Evolutionary conservation across 2,329 filamentous ascomycete species (phyloP).

Genomic region (Myriosclerotinia scirpicola): DNA sequence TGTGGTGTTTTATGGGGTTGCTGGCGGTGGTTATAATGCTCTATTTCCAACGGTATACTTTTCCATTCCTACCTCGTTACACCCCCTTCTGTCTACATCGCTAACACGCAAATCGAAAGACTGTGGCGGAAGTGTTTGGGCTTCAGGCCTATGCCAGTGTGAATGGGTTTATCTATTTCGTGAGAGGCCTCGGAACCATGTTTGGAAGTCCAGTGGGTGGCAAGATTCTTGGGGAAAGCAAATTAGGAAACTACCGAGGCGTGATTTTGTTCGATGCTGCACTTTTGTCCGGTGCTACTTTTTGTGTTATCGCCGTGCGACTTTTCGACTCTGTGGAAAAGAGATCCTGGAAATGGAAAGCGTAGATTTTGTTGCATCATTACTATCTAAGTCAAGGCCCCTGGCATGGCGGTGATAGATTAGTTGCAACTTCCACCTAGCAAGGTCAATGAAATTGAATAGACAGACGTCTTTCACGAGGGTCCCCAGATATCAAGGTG

Average conservation of each 20-base stretch:
- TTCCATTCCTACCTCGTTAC: conserved; percentile 2
- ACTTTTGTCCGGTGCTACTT: conserved; percentile 43
- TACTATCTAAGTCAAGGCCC: background rate
- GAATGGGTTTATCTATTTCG: conserved; percentile 49
- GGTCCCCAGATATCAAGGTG: too few relatives aligned
- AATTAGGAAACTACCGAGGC: conserved; percentile 42
- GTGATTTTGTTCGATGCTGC: conserved; percentile 44
- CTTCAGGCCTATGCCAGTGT: conserved; percentile 50
- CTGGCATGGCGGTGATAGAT: background rate
- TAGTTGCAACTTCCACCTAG: background rate
- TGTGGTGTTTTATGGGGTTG: too few relatives aligned
- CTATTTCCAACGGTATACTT: conserved; percentile 45
- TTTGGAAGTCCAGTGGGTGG: conserved; percentile 49
- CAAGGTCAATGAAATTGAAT: background rate
- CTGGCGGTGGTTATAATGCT: conserved; percentile 47
- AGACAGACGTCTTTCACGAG: too few relatives aligned
- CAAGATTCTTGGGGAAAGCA: conserved; percentile 43
- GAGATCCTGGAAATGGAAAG: conserved; percentile 46
- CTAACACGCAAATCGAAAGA: conserved; percentile 27
- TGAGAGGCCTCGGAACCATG: conserved; percentile 47
- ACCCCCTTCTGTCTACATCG: background rate
- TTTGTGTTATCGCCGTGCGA: conserved; percentile 47
- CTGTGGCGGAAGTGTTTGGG: conserved; percentile 51
- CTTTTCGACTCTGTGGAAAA: conserved; percentile 44
- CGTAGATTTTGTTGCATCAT: conserved; percentile 25